Evolutionary conservation across 2,329 filamentous ascomycete genomes (phyloP).

Genomic region (Fusarium oxysporum): DNA sequence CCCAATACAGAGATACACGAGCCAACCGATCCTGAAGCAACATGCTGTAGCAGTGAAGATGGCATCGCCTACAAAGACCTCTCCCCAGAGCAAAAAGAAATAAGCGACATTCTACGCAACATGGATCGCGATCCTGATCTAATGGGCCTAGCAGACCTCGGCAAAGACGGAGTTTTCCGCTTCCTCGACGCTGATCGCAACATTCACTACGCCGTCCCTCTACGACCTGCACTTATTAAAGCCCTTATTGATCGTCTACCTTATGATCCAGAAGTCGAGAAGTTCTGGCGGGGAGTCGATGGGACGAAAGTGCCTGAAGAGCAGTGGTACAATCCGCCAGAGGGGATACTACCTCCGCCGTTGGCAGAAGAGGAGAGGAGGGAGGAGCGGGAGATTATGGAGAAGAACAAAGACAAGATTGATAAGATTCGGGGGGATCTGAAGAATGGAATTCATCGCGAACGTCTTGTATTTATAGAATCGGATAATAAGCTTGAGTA

Average conservation of each 20-base stretch:
- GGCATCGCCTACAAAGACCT: slow-evolving; percentile 6
- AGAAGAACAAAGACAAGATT: neutral
- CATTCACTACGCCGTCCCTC: neutral
- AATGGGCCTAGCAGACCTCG: neutral
- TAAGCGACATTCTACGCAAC: slow-evolving; percentile 3
- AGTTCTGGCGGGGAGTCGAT: neutral
- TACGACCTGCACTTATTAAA: neutral
- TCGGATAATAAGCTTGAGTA: slow-evolving; percentile 1
- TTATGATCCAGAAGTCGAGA: neutral
- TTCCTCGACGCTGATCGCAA: slow-evolving; percentile 4
- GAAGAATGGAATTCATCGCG: neutral
- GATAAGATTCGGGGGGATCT: accelerated
- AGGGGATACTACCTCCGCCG: neutral
- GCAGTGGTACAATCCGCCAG: neutral
- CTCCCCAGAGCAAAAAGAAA: neutral
- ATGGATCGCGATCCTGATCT: neutral
- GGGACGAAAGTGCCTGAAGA: neutral
- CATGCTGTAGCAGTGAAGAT: neutral
- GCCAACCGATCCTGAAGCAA: neutral
- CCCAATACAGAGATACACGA: accelerated
- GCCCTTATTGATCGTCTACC: neutral
- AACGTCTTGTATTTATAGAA: neutral
- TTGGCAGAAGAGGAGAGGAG: neutral
- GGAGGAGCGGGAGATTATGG: neutral
- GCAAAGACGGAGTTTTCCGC: neutral